Evolutionary conservation across 192 early-diverging fungal species (phyloP), one percentile per base, ranked within the genome.

Genomic region (Entomortierella lignicola): DNA sequence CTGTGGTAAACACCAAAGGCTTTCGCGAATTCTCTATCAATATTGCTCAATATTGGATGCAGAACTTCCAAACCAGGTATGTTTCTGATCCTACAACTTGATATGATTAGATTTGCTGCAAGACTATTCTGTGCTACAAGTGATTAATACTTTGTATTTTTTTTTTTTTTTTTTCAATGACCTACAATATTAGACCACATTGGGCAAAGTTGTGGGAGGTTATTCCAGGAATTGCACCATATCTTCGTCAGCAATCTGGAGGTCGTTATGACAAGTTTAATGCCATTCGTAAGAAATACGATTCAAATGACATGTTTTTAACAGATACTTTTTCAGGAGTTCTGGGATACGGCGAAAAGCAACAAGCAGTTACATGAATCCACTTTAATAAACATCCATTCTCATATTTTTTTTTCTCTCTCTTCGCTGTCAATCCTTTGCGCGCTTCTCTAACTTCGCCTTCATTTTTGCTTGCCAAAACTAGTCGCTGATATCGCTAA

Each of bases 401-500:
- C 39, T 13, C 39, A 10, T 42, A 6, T 42, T 42, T 42, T 42
- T 42, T 42, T 13, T 42, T 42, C 13, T 42, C 13, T 42, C 39
- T 42, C 13, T 42, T 42, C n/a, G n/a, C n/a, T n/a, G n/a, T n/a
- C n/a, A n/a, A n/a, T n/a, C n/a, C n/a, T n/a, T n/a, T n/a, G n/a
- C n/a, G n/a, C n/a, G n/a, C n/a, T n/a, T n/a, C n/a, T 42, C 39
- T 42, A 42, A 6, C 39, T 42, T 42, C 13, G 13, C 39, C 13
- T 42, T 13, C 39, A 42, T 42, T 42, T 98, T 79, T 90, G 90
- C 5, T 71, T 99, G 21, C 83, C 92, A 44, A 88, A 89, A 63
- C 47, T 89, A 4, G 90, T 96, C 11, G 82, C 73, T 29, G 91
- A 94, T 66, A 86, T 92, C 7, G 95, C 98, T 2, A 96, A 96